Percentiles rank a stretch among this genome's conserved stretches.
Conservation (phyloP, 2,329 filamentous ascomycete species). For the Trichoderma brevicompactum region DNA sequence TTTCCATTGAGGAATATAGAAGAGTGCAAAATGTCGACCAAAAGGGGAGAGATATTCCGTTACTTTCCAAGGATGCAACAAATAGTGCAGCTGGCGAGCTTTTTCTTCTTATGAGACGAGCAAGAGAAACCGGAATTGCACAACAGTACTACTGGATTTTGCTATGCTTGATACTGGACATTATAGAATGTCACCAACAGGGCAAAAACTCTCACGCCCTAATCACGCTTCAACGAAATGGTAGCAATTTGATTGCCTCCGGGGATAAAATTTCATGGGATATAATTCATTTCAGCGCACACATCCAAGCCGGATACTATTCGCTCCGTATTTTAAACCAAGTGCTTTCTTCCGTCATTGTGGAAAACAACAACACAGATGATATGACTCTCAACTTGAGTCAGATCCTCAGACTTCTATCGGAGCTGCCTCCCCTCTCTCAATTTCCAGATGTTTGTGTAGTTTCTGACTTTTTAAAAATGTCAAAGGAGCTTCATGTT, state of each 20-base stretch:
- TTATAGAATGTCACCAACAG: constrained; percentile 38
- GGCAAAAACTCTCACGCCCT: constrained; percentile 38
- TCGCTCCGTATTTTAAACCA: constrained; percentile 59
- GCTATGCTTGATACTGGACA: constrained; percentile 38
- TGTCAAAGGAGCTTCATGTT: constrained; percentile 24
- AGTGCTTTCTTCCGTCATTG: constrained; percentile 35
- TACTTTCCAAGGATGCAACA: constrained; percentile 30
- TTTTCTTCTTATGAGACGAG: constrained; percentile 30
- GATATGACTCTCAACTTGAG: neutral
- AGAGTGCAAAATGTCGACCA: constrained; percentile 41
- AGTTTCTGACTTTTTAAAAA: constrained; percentile 33
- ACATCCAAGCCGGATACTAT: constrained; percentile 64
- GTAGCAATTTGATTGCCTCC: neutral
- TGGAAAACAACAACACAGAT: constrained; percentile 7
- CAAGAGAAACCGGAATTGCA: constrained; percentile 17
- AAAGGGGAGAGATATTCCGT: constrained; percentile 36
- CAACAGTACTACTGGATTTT: constrained; percentile 35
- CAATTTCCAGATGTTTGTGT: constrained; percentile 35
- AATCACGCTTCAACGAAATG: constrained; percentile 33
- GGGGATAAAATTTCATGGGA: constrained; percentile 52
- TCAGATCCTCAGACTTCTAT: constrained; percentile 34
- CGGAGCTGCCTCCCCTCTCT: constrained; percentile 36
- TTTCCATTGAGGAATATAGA: constrained; percentile 44
- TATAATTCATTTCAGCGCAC: constrained; percentile 63
- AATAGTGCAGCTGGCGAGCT: constrained; percentile 33